Conservation (phyloP, 257 asterid genomes). For the Jasminum sambac region DNA sequence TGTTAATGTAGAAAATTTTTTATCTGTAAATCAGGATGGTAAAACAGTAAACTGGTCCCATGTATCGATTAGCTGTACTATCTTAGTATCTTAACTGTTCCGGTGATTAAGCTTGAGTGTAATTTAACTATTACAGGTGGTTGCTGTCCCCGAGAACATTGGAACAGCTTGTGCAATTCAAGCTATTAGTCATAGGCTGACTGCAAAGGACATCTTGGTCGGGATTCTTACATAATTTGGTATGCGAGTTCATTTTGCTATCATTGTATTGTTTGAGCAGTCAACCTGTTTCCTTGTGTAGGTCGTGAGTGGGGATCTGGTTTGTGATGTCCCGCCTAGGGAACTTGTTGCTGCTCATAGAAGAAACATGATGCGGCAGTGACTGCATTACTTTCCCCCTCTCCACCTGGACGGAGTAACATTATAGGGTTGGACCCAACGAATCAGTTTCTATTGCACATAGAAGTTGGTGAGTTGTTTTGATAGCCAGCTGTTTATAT, state of each 20-base stretch:
- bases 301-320: constrained; percentile 98
- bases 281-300: constrained; percentile 36
- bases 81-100: constrained; percentile 1
- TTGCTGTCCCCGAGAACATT: constrained; percentile 87
- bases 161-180: constrained; percentile 98
- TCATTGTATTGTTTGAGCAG: constrained; percentile 15
- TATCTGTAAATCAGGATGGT: neutral
- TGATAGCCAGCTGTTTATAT: constrained; percentile 14
- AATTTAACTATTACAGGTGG: constrained; percentile 61
- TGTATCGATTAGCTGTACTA: no score
- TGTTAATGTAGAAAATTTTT: neutral
- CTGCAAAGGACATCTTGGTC: constrained; percentile 87
- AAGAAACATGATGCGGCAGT: constrained; percentile 91
- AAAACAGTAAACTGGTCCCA: no score
- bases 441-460: constrained; percentile 79
- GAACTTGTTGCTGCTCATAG: constrained; percentile 92
- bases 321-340: constrained; percentile 89
- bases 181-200: constrained; percentile 82
- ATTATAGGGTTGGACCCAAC: constrained; percentile 91
- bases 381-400: constrained; percentile 92
- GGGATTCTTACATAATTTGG: constrained; percentile 24
- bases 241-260: constrained; percentile 19
- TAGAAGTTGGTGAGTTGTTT: constrained; percentile 75
- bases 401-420: constrained; percentile 74
- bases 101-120: constrained; percentile 9